Conservation (phyloP, 2,329 filamentous ascomycete species). For the Scortechinia acanthostroma region DNA sequence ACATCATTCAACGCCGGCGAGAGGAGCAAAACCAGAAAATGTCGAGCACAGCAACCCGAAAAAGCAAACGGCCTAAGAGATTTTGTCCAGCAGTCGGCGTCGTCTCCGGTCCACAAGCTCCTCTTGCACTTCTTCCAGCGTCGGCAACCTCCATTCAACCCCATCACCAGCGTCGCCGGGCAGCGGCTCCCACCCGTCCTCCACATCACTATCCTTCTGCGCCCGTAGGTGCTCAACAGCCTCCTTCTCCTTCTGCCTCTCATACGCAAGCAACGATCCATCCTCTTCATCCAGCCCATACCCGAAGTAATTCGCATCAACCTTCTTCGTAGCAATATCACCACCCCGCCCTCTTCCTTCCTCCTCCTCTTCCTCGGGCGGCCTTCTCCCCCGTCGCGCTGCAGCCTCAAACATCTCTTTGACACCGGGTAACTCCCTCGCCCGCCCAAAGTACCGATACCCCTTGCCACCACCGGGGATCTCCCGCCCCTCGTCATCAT, state of each 20-base stretch:
- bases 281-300: constrained; percentile 92
- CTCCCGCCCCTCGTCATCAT: constrained; percentile 68
- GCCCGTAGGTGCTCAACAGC: constrained; percentile 63
- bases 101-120: constrained; percentile 83
- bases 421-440: constrained; percentile 82
- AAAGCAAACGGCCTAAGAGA: constrained; percentile 33
- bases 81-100: constrained; percentile 76
- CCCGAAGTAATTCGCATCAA: constrained; percentile 92
- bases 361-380: constrained; percentile 16
- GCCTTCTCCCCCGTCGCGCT: not conserved
- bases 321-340: constrained; percentile 38
- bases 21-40: constrained; percentile 3
- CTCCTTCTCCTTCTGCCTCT: constrained; percentile 76
- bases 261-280: constrained; percentile 71
- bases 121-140: constrained; percentile 84
- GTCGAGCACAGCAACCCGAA: constrained; percentile 4
- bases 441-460: constrained; percentile 89
- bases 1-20: not conserved
- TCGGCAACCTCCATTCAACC: constrained; percentile 74
- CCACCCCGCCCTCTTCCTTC: constrained; percentile 28
- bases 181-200: constrained; percentile 73
- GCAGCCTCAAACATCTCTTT: constrained; percentile 85
- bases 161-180: constrained; percentile 85
- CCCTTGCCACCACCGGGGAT: constrained; percentile 75
- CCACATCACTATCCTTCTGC: constrained; percentile 45